Percentiles rank a stretch among this genome's conserved stretches.
These are phyloP conservation scores for Phascolomyces articulosus DNA, from an alignment of 371 early-diverging fungal species.

Conservation along the genomic window DNA sequence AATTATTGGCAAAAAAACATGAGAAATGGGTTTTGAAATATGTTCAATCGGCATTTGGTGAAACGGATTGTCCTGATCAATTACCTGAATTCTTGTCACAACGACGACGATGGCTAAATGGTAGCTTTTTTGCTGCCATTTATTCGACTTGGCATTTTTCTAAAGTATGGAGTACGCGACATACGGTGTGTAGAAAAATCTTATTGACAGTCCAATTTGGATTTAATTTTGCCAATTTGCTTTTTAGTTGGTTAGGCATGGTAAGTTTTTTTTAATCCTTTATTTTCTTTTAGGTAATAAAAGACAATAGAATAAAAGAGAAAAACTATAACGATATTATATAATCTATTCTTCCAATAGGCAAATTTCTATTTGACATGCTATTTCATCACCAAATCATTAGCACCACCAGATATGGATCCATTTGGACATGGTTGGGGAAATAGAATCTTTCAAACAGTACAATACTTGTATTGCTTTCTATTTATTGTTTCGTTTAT, in stretches of 20 bases:
- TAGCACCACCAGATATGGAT: slow-evolving; percentile 34
- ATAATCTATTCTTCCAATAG: too few species aligned
- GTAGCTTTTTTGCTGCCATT: slow-evolving; percentile 75
- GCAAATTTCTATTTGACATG: slow-evolving; percentile 82
- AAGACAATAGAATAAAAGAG: too few species aligned
- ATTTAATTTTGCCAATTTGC: slow-evolving; percentile 72
- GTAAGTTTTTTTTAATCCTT: slow-evolving; percentile 48
- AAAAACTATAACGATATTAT: too few species aligned
- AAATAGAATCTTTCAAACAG: slow-evolving; percentile 45
- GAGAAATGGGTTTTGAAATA: slow-evolving; percentile 71
- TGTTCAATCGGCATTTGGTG: slow-evolving; percentile 72
- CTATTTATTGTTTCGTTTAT: slow-evolving; percentile 72
- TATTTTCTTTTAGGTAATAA: too few species aligned
- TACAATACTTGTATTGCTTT: slow-evolving; percentile 65
- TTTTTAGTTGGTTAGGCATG: slow-evolving; percentile 83
- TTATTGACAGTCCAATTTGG: slow-evolving; percentile 69
- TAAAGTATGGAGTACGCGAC: slow-evolving; percentile 67
- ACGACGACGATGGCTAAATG: slow-evolving; percentile 91
- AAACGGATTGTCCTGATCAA: slow-evolving; percentile 84
- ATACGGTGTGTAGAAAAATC: slow-evolving; percentile 62
- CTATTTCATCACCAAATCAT: slow-evolving; percentile 66
- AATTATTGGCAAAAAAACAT: slow-evolving; percentile 76
- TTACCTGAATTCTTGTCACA: slow-evolving; percentile 87
- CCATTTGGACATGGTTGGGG: slow-evolving; percentile 66
- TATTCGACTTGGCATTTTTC: slow-evolving; percentile 59